Percentiles rank a stretch among this genome's conserved stretches.
Evolutionary conservation across 495 filamentous ascomycete species (phyloP).

Genomic region (Sordaria brevicollis): DNA sequence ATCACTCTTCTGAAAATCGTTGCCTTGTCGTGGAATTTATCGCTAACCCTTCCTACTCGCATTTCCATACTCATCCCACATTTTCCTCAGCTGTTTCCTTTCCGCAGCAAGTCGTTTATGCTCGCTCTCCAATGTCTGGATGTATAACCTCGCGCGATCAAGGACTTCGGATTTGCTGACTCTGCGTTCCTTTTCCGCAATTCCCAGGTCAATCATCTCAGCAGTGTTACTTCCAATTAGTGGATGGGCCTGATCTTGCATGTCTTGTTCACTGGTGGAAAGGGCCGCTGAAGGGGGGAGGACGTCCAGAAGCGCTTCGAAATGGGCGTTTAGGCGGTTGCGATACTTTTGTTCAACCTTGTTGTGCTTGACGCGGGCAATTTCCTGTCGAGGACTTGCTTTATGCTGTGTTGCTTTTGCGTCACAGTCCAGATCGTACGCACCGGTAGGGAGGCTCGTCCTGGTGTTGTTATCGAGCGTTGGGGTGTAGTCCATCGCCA

Average conservation of each 20-base stretch:
- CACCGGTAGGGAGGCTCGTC: background rate
- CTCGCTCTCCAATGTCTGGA: slow-evolving; percentile 12
- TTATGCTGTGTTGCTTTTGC: background rate
- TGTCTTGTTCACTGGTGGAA: background rate
- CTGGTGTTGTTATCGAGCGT: background rate
- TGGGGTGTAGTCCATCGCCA: background rate
- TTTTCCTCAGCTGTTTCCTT: slow-evolving; percentile 2
- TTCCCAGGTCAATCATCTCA: background rate
- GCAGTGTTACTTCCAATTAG: background rate
- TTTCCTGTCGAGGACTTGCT: background rate
- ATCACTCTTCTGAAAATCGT: too few relatives aligned
- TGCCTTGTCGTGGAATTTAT: too few relatives aligned
- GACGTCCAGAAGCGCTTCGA: slow-evolving; percentile 19
- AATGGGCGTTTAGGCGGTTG: slow-evolving; percentile 11
- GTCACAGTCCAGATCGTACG: background rate
- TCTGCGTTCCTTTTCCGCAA: background rate
- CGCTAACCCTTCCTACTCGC: background rate
- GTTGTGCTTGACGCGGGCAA: slow-evolving; percentile 1
- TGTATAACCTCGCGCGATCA: slow-evolving; percentile 16
- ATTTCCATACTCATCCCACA: slow-evolving; percentile 2
- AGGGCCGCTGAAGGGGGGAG: slow-evolving; percentile 8
- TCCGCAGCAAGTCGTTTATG: slow-evolving; percentile 6
- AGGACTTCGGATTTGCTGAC: slow-evolving; percentile 26
- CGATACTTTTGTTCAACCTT: slow-evolving; percentile 4
- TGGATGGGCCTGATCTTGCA: background rate